Evolutionary conservation across 371 early-diverging fungal genomes (phyloP).

Genomic region (Neoconidiobolus thromboides): DNA sequence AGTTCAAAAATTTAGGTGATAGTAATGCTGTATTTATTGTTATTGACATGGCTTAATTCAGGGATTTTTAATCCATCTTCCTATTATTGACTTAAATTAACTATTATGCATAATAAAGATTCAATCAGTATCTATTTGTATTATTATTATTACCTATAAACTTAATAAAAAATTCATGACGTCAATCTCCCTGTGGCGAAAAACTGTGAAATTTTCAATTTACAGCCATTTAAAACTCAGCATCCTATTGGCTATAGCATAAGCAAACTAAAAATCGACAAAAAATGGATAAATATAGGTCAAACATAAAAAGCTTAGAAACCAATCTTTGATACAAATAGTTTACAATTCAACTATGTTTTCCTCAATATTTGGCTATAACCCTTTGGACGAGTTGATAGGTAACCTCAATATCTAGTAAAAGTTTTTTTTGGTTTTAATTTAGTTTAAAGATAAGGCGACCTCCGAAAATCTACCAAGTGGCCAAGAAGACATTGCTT

Average conservation of each 20-base stretch:
- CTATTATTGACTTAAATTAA: too few species aligned
- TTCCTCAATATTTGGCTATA: constrained; percentile 11
- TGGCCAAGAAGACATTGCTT: constrained; percentile 61
- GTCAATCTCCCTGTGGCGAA: too few species aligned
- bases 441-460: constrained; percentile 36
- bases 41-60: constrained; percentile 4
- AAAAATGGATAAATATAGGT: not conserved
- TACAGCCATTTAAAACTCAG: too few species aligned
- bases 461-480: constrained; percentile 74
- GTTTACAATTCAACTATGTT: constrained; percentile 7
- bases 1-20: constrained; percentile 3
- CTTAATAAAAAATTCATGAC: too few species aligned
- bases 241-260: too few species aligned
- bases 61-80: not conserved
- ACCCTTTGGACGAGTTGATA: constrained; percentile 26
- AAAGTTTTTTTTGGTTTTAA: not conserved
- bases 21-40: not conserved
- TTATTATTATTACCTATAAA: too few species aligned
- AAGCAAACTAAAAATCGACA: too few species aligned
- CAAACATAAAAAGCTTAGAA: not conserved
- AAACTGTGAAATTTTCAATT: too few species aligned
- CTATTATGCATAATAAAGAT: too few species aligned
- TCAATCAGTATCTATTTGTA: too few species aligned
- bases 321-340: not conserved
- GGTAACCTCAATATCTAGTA: constrained; percentile 16